Conservation (phyloP, 73 alveolate genomes). For the Paramecium sexaurelia region DNA sequence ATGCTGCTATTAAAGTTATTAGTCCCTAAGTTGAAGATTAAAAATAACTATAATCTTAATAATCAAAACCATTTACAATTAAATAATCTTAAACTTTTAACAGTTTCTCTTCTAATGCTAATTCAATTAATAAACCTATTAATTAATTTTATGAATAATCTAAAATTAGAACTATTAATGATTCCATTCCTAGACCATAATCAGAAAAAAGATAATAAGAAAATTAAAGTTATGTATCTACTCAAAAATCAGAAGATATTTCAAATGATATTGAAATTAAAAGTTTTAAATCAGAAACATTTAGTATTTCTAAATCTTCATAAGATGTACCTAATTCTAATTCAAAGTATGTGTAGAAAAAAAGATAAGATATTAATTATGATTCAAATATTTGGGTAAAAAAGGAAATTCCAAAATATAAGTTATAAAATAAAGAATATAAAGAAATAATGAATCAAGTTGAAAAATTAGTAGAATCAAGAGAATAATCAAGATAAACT, state of each 20-base stretch:
- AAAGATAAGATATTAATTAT: neutral
- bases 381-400: neutral
- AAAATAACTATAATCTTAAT: neutral
- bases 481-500: neutral
- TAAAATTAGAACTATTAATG: neutral
- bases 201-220: slow-evolving; percentile 5
- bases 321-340: slow-evolving; percentile 4
- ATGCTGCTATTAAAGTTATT: neutral
- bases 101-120: slow-evolving; percentile 1
- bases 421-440: neutral
- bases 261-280: neutral
- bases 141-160: slow-evolving; percentile 20
- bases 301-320: slow-evolving; percentile 29
- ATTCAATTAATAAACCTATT: neutral
- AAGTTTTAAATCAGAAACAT: slow-evolving; percentile 21
- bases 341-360: neutral
- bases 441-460: slow-evolving; percentile 6
- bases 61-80: slow-evolving; percentile 39
- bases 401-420: neutral
- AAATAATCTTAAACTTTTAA: slow-evolving; percentile 6
- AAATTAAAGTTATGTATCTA: slow-evolving; percentile 12
- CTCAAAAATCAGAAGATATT: slow-evolving; percentile 10
- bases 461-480: neutral
- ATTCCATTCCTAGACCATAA: slow-evolving; percentile 31
- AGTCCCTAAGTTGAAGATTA: neutral